Evolutionary conservation across 805 yeast species (phyloP), one percentile per base, ranked within the genome.

Genomic region (Yarrowia osloensis): DNA sequence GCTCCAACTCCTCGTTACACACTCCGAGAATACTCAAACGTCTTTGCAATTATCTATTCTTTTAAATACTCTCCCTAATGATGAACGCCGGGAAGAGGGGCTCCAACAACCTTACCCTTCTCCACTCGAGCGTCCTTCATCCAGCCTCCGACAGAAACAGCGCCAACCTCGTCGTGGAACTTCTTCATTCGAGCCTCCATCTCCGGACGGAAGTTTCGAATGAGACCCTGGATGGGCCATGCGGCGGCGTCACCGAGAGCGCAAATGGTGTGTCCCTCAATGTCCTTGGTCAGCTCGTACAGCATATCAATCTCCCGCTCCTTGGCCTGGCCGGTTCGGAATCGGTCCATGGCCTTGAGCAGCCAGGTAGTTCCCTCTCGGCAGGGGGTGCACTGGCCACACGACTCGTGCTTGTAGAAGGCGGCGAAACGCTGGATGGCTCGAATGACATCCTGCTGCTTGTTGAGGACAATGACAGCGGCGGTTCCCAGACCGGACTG

Each of bases 381-480:
- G 80, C 97, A 91, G 68, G 97, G 97, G 4, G 97, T 91, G 81
- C 97, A 91, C 81, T 91, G 97, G 68, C 97, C 96, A 81, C 97
- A 91, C 8, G 95, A 88, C 82, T 91, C 97, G 80, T 91, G 97
- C 81, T 88, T 89, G 82, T 90, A 91, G 78, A 91, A 91, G 50
- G 89, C 86, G 50, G 94, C 78, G 74, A 91, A 85, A 78, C 97
- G 84, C 79, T 91, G 96, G 76, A 91, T 91, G 72, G 94, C 95
- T 71, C 91, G 84, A 69, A 91, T 86, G 66, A 91, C 86, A 77
- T 91, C 96, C 42, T 96, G 89, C 73, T 87, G 86, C 81, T 90
- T 88, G 82, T 90, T 89, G 90, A 91, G 87, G 69, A 91, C 97
- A 77, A 91, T 91, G 68, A 91, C 96, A 17, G 97, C 97, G 44